A percentile compares a stretch with the other conserved stretches of the same genome.
These are phyloP conservation scores for Mrakia gelida DNA, from an alignment of 768 basidiomycete genomes.

Conservation along the genomic window DNA sequence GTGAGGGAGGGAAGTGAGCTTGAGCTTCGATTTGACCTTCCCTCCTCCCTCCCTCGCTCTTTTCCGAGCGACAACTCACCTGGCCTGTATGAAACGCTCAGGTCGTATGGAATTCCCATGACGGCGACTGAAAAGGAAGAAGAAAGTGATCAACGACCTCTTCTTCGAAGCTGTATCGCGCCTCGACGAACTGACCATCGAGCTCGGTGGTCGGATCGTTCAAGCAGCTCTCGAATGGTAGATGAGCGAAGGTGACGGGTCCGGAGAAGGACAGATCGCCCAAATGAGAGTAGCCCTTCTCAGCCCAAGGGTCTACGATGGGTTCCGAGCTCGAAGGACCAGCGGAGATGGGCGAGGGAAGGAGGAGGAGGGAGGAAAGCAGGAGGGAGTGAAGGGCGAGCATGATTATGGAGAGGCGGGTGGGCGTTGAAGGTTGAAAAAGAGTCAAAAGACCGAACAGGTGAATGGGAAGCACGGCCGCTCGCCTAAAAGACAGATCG, in stretches of 20 bases:
- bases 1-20: slow-evolving; percentile 49
- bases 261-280: slow-evolving; percentile 73
- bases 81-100: slow-evolving; percentile 40
- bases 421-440: background rate
- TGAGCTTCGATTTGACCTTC: slow-evolving; percentile 30
- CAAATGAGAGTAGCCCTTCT: slow-evolving; percentile 64
- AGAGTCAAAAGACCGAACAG: background rate
- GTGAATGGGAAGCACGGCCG: too few species aligned
- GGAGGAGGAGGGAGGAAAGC: background rate
- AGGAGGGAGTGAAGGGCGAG: background rate
- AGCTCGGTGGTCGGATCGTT: slow-evolving; percentile 54
- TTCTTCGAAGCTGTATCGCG: too few species aligned
- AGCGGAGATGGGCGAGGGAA: background rate
- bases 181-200: slow-evolving; percentile 47
- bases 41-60: slow-evolving; percentile 42
- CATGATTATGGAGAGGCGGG: background rate
- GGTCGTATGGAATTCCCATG: slow-evolving; percentile 48
- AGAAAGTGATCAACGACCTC: too few species aligned
- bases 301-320: slow-evolving; percentile 10
- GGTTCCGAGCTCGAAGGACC: background rate
- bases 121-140: slow-evolving; percentile 52
- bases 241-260: slow-evolving; percentile 74
- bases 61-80: slow-evolving; percentile 26
- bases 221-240: slow-evolving; percentile 68
- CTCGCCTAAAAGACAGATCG: background rate